Conservation (phyloP, 1,284 basidiomycete species). For the Sanghuangporus sanghuang region DNA sequence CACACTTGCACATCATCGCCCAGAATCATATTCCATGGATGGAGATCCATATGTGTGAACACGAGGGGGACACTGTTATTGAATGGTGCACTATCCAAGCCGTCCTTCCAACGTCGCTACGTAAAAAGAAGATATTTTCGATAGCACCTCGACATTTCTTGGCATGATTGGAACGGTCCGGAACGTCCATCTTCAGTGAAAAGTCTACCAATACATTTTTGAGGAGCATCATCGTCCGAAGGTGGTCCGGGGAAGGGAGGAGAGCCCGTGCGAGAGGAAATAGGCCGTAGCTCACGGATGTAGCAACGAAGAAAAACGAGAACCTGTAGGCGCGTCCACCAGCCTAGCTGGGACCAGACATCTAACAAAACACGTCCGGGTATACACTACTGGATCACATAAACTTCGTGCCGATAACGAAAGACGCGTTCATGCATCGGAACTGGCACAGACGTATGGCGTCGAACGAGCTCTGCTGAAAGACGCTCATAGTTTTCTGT, state of each 20-base stretch:
- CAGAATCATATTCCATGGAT: constrained; percentile 24
- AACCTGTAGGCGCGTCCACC: no score
- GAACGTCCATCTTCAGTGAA: not conserved
- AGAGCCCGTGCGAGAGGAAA: not conserved
- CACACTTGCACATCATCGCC: constrained; percentile 25
- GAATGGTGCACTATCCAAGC: constrained; percentile 13
- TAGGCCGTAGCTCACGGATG: not conserved
- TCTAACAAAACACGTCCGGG: no score
- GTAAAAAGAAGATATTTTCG: not conserved
- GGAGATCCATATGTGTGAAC: constrained; percentile 26
- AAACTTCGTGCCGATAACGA: not conserved
- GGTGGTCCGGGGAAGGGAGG: not conserved
- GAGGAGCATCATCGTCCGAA: not conserved
- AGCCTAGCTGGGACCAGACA: no score
- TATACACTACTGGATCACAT: not conserved
- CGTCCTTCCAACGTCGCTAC: not conserved
- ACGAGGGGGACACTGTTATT: constrained; percentile 26
- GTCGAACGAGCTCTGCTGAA: not conserved
- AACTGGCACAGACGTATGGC: not conserved
- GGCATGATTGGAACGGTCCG: not conserved
- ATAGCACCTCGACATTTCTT: not conserved
- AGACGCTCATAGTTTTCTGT: not conserved
- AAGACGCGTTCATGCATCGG: not conserved
- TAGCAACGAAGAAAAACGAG: not conserved
- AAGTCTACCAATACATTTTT: not conserved